Evolutionary conservation across 208 protist genomes (phyloP).

Genomic region (Trypanosoma platydactyli): DNA sequence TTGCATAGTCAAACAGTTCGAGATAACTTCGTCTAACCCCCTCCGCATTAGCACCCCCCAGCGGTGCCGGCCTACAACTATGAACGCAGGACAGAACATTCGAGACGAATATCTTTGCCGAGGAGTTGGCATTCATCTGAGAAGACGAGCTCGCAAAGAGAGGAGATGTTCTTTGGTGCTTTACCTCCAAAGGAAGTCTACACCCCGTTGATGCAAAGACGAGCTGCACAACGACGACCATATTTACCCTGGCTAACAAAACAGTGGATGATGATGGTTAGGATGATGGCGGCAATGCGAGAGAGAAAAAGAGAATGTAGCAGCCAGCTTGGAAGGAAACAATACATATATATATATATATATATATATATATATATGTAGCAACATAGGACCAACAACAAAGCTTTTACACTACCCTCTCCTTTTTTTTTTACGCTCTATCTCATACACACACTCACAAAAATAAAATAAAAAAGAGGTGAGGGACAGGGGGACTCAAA

Average conservation of each 20-base stretch:
- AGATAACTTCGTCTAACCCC: constrained; percentile 13
- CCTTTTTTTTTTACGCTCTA: too few relatives aligned
- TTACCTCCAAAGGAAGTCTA: constrained; percentile 19
- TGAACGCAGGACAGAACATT: constrained; percentile 21
- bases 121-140: not conserved
- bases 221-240: constrained; percentile 24
- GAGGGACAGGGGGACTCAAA: constrained; percentile 33
- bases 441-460: not conserved
- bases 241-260: constrained; percentile 5
- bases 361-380: too few relatives aligned
- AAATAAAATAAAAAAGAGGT: not conserved
- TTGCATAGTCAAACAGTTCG: constrained; percentile 30
- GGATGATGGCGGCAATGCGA: constrained; percentile 2
- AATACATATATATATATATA: too few relatives aligned
- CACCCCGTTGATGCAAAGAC: constrained; percentile 23
- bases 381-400: too few relatives aligned
- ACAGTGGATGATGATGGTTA: not conserved
- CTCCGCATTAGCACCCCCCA: not conserved
- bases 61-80: not conserved
- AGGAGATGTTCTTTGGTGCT: constrained; percentile 4
- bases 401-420: too few relatives aligned
- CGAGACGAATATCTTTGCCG: constrained; percentile 27
- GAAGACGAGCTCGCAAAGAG: constrained; percentile 16
- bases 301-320: constrained; percentile 3
- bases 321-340: too few relatives aligned